These are phyloP conservation scores for Pseudoperonospora humuli DNA, from an alignment of 352 stramenopile genomes.

Conservation along the genomic window DNA sequence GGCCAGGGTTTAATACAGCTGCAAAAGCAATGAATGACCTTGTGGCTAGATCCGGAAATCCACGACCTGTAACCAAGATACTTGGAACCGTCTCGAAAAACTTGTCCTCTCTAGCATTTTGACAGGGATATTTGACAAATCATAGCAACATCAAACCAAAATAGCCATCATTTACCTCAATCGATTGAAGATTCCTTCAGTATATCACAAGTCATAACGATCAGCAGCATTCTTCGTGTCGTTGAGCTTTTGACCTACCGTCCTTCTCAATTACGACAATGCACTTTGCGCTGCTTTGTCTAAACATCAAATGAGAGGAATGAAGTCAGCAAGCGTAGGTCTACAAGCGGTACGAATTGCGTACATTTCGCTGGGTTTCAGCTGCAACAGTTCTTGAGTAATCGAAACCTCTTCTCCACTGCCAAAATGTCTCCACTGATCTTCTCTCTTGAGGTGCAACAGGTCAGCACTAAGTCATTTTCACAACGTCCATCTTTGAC, in stretches of 20 bases:
- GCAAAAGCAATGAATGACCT: conserved; percentile 33
- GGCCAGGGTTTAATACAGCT: no score
- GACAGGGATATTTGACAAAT: neutral
- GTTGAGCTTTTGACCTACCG: conserved; percentile 33
- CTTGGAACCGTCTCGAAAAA: conserved; percentile 86
- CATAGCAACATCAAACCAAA: neutral
- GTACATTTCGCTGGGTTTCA: conserved; percentile 49
- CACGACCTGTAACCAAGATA: conserved; percentile 90
- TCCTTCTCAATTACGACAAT: conserved; percentile 96
- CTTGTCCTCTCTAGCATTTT: conserved; percentile 51
- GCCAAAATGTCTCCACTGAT: conserved; percentile 46
- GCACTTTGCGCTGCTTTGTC: conserved; percentile 61
- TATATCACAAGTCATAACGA: conserved; percentile 27
- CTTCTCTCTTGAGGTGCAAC: conserved; percentile 30
- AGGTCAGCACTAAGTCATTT: neutral
- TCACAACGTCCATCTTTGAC: neutral
- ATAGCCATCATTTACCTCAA: conserved; percentile 33
- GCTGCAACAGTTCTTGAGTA: conserved; percentile 60
- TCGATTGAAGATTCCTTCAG: conserved; percentile 91
- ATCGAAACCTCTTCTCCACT: conserved; percentile 64
- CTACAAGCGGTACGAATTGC: neutral
- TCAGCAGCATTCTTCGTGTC: neutral
- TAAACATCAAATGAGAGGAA: conserved; percentile 7
- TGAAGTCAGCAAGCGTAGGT: neutral
- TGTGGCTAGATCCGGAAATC: conserved; percentile 92